Evolutionary conservation across 2,329 filamentous ascomycete genomes (phyloP), one percentile per base, ranked within the genome.

Genomic region (Geosmithia putterillii): DNA sequence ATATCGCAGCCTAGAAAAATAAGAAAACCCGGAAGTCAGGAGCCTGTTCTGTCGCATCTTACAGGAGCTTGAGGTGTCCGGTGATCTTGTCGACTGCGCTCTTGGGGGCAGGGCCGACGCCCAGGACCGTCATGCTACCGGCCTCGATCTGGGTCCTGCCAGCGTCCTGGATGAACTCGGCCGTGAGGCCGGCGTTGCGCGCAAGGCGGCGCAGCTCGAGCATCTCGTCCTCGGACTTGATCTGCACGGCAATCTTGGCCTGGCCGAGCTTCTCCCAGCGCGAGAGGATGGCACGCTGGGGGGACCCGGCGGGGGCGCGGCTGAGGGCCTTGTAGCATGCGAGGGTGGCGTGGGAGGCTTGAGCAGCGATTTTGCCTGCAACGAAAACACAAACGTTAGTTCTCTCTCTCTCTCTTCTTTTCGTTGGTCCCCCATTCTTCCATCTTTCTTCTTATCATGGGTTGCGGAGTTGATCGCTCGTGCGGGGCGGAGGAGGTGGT

Each of bases 81-180:
- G 89, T 95, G 48, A 98, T 79, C 61, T 82, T 68, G 60, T 98
- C 87, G 41, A 98, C 81, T 45, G 89, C 68, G 54, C 85, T 89
- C 70, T 83, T 89, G 0, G 90, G 90, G 21, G 83, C 90, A 2
- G 81, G 81, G 0, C 81, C 81, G 43, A 90, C 79, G 1, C 92
- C 92, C 42, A 98, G 68, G 37, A 98, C 92, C 1, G 92, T 98
- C 60, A 86, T 75, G 61, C 88, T 95, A 17, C 92, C 90, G 38
- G 84, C 81, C 42, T 88, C 89, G 62, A 98, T 96, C 74, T 98
- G 92, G 39, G 92, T 98, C 48, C 92, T 77, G 14, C 92, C 92
- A n/a, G 92, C 92, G 64, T 98, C 92, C 55, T 86, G 81, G 51
- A 98, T 90, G 43, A 95, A 80, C 60, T 90, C 83, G 43, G 90